phyloP scores from a whole-genome alignment of 1,139 yeast species.

The Citeromyces siamensis region DNA sequence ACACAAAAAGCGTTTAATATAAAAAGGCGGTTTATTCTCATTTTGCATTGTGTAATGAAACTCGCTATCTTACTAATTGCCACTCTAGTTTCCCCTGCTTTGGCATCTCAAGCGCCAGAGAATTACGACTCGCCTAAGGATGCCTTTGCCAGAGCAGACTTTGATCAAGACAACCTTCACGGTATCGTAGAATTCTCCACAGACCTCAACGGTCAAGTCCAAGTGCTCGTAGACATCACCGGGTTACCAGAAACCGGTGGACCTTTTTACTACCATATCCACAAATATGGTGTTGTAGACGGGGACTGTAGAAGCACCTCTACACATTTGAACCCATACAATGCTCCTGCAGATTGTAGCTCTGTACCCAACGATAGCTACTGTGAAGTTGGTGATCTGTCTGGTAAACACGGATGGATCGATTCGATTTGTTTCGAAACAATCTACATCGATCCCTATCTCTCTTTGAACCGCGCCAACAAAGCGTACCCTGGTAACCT shows the following conservation, averaged over 20 bases:
- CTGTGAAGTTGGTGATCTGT: slow-evolving; percentile 49
- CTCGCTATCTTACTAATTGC: background rate
- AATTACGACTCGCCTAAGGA: slow-evolving; percentile 16
- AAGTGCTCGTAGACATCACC: slow-evolving; percentile 43
- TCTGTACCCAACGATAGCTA: slow-evolving; percentile 30
- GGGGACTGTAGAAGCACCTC: slow-evolving; percentile 35
- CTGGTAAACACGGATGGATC: slow-evolving; percentile 51
- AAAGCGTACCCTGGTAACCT: slow-evolving; percentile 37
- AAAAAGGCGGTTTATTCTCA: background rate
- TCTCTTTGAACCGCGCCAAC: slow-evolving; percentile 35
- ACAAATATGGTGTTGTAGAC: slow-evolving; percentile 29
- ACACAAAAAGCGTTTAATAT: background rate
- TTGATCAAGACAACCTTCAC: slow-evolving; percentile 17
- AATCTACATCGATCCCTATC: slow-evolving; percentile 36
- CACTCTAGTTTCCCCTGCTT: slow-evolving; percentile 1
- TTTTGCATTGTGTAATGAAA: slow-evolving; percentile 3
- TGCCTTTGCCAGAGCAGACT: slow-evolving; percentile 19
- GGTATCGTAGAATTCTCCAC: slow-evolving; percentile 20
- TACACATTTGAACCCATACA: slow-evolving; percentile 39
- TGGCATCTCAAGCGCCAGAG: slow-evolving; percentile 15
- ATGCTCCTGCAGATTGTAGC: slow-evolving; percentile 20
- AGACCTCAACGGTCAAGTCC: slow-evolving; percentile 25
- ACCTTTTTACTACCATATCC: slow-evolving; percentile 47
- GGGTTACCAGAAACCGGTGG: slow-evolving; percentile 43
- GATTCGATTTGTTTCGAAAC: slow-evolving; percentile 45